A percentile compares a stretch with the other conserved stretches of the same genome.
Evolutionary conservation across 768 basidiomycete genomes (phyloP).

Genomic region (Antrodiella citrinella): DNA sequence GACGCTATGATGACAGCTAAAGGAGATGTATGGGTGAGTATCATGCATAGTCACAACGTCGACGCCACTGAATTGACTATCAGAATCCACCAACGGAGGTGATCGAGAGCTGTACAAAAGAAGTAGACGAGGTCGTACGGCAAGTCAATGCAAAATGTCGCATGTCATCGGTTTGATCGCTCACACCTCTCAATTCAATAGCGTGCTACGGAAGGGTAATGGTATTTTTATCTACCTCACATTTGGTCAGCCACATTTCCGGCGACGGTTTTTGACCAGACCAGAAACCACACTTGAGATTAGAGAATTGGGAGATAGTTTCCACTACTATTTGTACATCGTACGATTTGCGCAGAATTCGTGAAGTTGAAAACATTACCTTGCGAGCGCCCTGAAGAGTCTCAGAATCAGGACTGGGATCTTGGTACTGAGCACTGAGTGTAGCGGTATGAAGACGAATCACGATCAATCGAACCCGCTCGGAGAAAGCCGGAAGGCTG

Average conservation of each 20-base stretch:
- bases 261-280: slow-evolving; percentile 54
- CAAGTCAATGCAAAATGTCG: too few species aligned
- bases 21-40: slow-evolving; percentile 71
- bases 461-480: too few species aligned
- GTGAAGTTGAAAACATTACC: background rate
- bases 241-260: slow-evolving; percentile 87
- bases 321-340: slow-evolving; percentile 80
- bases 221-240: slow-evolving; percentile 75
- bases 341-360: slow-evolving; percentile 25
- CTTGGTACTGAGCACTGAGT: slow-evolving; percentile 9
- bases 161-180: too few species aligned
- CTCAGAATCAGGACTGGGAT: background rate
- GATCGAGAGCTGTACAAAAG: slow-evolving; percentile 61
- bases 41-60: background rate
- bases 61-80: background rate
- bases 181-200: slow-evolving; percentile 21
- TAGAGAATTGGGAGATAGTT: slow-evolving; percentile 65
- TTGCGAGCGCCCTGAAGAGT: background rate
- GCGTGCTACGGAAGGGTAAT: slow-evolving; percentile 50
- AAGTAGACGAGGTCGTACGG: slow-evolving; percentile 74
- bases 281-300: slow-evolving; percentile 56
- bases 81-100: slow-evolving; percentile 72
- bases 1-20: slow-evolving; percentile 84
- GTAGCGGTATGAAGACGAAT: slow-evolving; percentile 44
- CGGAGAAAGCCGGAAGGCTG: too few species aligned